Conservation (phyloP, 108 stramenopile genomes). For the Ochromonas danica region DNA sequence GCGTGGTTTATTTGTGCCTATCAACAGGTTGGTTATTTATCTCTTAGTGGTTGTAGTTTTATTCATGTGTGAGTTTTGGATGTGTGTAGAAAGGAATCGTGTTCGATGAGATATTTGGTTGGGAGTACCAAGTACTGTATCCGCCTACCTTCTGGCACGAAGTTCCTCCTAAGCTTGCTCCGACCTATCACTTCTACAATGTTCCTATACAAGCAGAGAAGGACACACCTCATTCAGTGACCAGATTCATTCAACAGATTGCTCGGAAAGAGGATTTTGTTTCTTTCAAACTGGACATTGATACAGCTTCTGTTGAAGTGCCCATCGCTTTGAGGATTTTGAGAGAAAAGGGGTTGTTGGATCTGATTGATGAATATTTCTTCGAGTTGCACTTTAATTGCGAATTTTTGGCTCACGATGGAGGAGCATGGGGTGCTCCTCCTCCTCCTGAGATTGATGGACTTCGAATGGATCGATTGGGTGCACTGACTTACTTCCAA, state of each 20-base stretch:
- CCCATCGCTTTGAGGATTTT: not conserved
- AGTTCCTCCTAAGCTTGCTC: not conserved
- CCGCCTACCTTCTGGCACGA: not conserved
- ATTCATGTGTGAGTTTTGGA: not conserved
- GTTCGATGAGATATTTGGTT: conserved; percentile 17
- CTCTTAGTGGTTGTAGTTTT: not conserved
- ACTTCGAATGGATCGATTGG: not conserved
- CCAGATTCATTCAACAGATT: not conserved
- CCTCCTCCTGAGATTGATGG: not conserved
- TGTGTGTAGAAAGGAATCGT: conserved; percentile 9
- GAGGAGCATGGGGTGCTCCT: not conserved
- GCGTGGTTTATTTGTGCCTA: conserved; percentile 3
- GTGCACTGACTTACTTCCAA: not conserved
- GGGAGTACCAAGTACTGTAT: conserved; percentile 22
- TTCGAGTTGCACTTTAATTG: conserved; percentile 24
- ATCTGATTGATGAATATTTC: not conserved
- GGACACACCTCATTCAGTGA: not conserved
- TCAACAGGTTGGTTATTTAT: not conserved
- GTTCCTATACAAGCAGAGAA: not conserved
- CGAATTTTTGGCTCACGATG: not conserved
- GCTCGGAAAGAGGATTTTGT: conserved; percentile 10
- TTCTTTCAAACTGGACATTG: conserved; percentile 28
- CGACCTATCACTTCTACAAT: conserved; percentile 13
- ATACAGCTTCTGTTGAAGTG: not conserved
- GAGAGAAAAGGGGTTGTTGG: not conserved